These are phyloP conservation scores for Epichloe hybrida DNA, from an alignment of 2,329 filamentous ascomycete species.

Conservation along the genomic window DNA sequence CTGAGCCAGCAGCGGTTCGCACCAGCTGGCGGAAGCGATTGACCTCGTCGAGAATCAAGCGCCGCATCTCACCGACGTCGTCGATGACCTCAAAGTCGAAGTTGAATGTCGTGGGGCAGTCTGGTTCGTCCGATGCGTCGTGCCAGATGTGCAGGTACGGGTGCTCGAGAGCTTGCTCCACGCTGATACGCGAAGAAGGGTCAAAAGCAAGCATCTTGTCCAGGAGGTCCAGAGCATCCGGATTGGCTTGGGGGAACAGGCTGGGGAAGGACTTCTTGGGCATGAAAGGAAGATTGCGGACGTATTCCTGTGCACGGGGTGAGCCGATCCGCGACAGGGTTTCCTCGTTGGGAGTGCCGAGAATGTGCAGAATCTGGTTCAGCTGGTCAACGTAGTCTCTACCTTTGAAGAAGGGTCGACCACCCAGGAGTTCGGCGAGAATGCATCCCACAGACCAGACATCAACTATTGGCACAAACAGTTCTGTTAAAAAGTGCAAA, in stretches of 20 bases:
- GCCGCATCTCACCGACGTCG: conserved; percentile 86
- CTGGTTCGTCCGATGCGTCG: conserved; percentile 88
- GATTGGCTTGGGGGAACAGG: conserved; percentile 85
- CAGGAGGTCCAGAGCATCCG: conserved; percentile 85
- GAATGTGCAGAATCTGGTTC: conserved; percentile 96
- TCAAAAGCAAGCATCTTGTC: conserved; percentile 98
- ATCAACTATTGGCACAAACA: conserved; percentile 50
- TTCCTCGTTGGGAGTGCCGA: conserved; percentile 92
- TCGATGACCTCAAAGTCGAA: conserved; percentile 98
- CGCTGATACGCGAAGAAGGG: conserved; percentile 80
- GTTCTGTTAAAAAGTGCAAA: background rate
- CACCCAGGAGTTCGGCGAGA: conserved; percentile 85
- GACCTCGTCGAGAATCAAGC: conserved; percentile 96
- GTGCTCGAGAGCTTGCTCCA: conserved; percentile 92
- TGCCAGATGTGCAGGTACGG: conserved; percentile 97
- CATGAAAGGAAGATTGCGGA: conserved; percentile 91
- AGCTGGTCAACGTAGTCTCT: conserved; percentile 98
- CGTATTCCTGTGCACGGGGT: conserved; percentile 92
- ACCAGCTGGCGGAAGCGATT: conserved; percentile 61
- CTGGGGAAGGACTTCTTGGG: conserved; percentile 79
- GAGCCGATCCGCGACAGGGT: conserved; percentile 89
- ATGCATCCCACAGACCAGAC: conserved; percentile 99
- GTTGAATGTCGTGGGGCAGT: conserved; percentile 88
- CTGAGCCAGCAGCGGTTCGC: conserved; percentile 33
- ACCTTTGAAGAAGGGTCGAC: conserved; percentile 97